phyloP scores from a whole-genome alignment of 2,329 filamentous ascomycete species.

The Aspergillus sp. region DNA sequence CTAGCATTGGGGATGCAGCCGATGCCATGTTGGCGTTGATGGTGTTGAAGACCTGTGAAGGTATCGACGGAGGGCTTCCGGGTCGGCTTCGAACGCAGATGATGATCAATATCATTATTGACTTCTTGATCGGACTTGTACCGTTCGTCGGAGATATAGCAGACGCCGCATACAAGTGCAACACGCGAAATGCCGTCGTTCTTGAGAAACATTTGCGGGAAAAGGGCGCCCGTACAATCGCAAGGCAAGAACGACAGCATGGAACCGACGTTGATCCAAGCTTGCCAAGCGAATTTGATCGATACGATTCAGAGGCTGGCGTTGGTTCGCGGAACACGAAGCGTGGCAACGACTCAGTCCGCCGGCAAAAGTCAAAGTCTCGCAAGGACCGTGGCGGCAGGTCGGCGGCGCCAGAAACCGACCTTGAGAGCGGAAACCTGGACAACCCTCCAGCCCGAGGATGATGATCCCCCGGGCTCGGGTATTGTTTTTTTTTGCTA shows the following conservation, averaged over 20 bases:
- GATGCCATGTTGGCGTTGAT: conserved; percentile 74
- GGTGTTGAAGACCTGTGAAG: conserved; percentile 70
- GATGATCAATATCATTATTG: conserved; percentile 70
- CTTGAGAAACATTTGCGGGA: conserved; percentile 46
- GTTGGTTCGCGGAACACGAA: conserved; percentile 21
- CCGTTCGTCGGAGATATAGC: conserved; percentile 52
- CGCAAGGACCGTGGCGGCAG: conserved; percentile 32
- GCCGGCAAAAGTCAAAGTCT: conserved; percentile 21
- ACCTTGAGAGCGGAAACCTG: conserved; percentile 31
- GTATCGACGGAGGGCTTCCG: conserved; percentile 72
- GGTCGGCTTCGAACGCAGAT: conserved; percentile 63
- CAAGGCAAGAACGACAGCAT: conserved; percentile 25
- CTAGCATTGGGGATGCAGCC: conserved; percentile 70
- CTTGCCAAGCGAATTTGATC: conserved; percentile 40
- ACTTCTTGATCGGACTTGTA: conserved; percentile 50
- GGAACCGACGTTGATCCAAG: conserved; percentile 34
- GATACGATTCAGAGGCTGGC: conserved; percentile 28
- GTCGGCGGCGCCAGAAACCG: conserved; percentile 24
- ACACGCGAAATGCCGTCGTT: conserved; percentile 48
- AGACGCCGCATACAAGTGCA: conserved; percentile 50
- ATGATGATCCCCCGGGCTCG: conserved; percentile 12
- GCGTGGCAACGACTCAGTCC: conserved; percentile 20
- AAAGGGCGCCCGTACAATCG: conserved; percentile 36
- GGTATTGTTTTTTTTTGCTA: conserved; percentile 2
- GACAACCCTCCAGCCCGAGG: conserved; percentile 19